Conservation (phyloP, 352 stramenopile species). For the Globisporangium cederbergense region DNA sequence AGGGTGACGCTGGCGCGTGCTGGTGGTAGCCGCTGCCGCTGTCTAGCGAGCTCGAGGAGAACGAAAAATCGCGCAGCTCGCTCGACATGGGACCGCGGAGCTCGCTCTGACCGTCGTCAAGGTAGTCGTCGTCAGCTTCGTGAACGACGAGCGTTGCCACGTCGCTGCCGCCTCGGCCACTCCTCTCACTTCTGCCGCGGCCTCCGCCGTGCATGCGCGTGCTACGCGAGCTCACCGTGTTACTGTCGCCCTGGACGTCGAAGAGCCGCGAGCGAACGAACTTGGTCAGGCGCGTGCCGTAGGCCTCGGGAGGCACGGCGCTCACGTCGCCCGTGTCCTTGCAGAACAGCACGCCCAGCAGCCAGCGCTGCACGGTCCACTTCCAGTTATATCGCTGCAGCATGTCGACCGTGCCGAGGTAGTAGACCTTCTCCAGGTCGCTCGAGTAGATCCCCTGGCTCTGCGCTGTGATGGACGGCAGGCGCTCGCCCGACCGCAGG, state of each 20-base stretch:
- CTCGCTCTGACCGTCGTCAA: slow-evolving; percentile 21
- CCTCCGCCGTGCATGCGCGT: slow-evolving; percentile 10
- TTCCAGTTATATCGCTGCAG: slow-evolving; percentile 85
- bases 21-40: slow-evolving; percentile 32
- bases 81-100: slow-evolving; percentile 23
- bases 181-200: not conserved
- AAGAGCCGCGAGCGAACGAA: slow-evolving; percentile 76
- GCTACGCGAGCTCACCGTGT: slow-evolving; percentile 7
- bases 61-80: slow-evolving; percentile 39
- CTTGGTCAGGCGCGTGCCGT: slow-evolving; percentile 62
- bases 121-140: slow-evolving; percentile 18
- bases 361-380: slow-evolving; percentile 78
- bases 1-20: slow-evolving; percentile 44
- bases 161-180: slow-evolving; percentile 6
- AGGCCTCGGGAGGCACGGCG: slow-evolving; percentile 65
- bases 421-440: slow-evolving; percentile 62
- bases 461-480: slow-evolving; percentile 22
- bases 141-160: slow-evolving; percentile 21
- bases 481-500: slow-evolving; percentile 24
- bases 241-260: slow-evolving; percentile 38
- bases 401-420: slow-evolving; percentile 80
- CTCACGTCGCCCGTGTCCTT: slow-evolving; percentile 84
- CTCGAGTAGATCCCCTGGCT: slow-evolving; percentile 44
- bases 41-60: slow-evolving; percentile 44
- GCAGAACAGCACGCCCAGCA: slow-evolving; percentile 65